phyloP scores from a whole-genome alignment of 2,329 filamentous ascomycete species.

The Nigrospora sphaerica region DNA sequence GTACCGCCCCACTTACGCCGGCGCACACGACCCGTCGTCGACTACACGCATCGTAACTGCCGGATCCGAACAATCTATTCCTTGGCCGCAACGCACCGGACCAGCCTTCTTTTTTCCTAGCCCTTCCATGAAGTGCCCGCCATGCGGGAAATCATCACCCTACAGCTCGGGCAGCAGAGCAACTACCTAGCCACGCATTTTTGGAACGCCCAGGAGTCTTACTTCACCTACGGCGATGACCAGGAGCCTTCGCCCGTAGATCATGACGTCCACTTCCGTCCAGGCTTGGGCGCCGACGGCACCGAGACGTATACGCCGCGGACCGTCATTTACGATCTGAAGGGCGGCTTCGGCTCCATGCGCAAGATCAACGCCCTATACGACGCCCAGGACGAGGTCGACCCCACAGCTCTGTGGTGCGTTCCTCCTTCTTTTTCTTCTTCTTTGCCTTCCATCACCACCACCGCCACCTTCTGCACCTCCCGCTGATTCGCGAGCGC shows the following conservation, averaged over 20 bases:
- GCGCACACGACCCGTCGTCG: too few relatives aligned
- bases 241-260: constrained; percentile 60
- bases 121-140: background rate
- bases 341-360: constrained; percentile 85
- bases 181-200: constrained; percentile 96
- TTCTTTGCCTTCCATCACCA: background rate
- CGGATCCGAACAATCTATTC: too few relatives aligned
- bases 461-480: background rate
- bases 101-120: constrained; percentile 3
- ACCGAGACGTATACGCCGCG: constrained; percentile 88
- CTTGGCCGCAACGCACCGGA: background rate
- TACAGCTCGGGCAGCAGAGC: constrained; percentile 87
- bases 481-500: background rate
- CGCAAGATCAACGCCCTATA: constrained; percentile 86
- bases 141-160: constrained; percentile 93
- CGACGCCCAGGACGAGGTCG: constrained; percentile 38
- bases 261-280: constrained; percentile 83
- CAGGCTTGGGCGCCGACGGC: constrained; percentile 75
- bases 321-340: constrained; percentile 89
- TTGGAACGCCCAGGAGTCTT: constrained; percentile 98
- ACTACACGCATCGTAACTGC: too few relatives aligned
- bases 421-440: constrained; percentile 5
- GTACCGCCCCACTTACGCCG: too few relatives aligned
- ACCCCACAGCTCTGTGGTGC: constrained; percentile 31
- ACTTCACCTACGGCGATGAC: constrained; percentile 77